These are phyloP conservation scores for Phanerochaete sordida DNA, from an alignment of 768 basidiomycete genomes.

Conservation along the genomic window DNA sequence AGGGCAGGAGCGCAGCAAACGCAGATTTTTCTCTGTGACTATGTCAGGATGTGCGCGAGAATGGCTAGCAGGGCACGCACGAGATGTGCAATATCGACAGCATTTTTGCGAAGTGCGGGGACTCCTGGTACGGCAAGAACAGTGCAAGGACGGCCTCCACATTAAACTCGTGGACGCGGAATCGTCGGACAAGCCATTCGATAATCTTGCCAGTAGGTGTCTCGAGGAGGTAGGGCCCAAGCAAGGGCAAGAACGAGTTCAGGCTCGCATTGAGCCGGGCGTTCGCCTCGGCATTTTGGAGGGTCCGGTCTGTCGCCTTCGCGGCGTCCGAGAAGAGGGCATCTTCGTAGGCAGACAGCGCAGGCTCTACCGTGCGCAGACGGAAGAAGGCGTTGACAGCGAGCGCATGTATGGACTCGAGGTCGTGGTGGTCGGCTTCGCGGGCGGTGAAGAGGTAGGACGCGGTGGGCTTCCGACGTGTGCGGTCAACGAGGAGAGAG, in stretches of 20 bases:
- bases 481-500: constrained; percentile 60
- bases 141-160: constrained; percentile 69
- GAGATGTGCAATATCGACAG: constrained; percentile 78
- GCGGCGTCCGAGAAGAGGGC: constrained; percentile 78
- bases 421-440: constrained; percentile 82
- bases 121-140: constrained; percentile 94
- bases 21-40: constrained; percentile 49
- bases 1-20: constrained; percentile 70
- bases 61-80: constrained; percentile 35
- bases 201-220: constrained; percentile 77
- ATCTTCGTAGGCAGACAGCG: constrained; percentile 59
- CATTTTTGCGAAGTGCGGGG: constrained; percentile 92
- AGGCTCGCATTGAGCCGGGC: constrained; percentile 61
- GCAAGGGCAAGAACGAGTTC: constrained; percentile 55
- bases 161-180: constrained; percentile 94
- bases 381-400: constrained; percentile 76
- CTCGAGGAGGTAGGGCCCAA: constrained; percentile 83
- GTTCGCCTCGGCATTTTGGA: constrained; percentile 60
- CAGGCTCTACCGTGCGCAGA: constrained; percentile 57
- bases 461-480: constrained; percentile 58
- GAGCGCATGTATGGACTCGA: constrained; percentile 81
- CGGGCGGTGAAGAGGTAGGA: constrained; percentile 88
- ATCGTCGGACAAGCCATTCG: constrained; percentile 93
- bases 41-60: neutral
- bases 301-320: constrained; percentile 73